phyloP scores from a whole-genome alignment of 2,329 filamentous ascomycete genomes.

The Elsinoe necatrix region DNA sequence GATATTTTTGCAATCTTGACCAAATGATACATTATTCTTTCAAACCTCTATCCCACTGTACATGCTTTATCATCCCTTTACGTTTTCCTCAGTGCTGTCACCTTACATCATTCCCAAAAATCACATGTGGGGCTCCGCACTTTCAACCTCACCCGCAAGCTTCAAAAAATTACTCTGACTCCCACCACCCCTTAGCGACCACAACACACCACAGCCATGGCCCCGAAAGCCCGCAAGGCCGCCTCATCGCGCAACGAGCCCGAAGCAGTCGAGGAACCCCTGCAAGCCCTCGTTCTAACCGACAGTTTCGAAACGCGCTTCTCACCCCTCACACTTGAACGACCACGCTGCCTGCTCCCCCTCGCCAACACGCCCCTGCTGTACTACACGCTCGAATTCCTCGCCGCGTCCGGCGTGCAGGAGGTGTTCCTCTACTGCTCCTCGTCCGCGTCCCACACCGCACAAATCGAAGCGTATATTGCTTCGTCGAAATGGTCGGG shows the following conservation, averaged over 20 bases:
- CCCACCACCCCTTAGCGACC: neutral
- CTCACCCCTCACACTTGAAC: conserved; percentile 78
- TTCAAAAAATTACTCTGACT: conserved; percentile 7
- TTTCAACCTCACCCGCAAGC: neutral
- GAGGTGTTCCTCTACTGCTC: conserved; percentile 90
- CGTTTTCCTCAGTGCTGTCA: neutral
- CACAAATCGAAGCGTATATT: conserved; percentile 81
- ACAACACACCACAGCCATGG: conserved; percentile 32
- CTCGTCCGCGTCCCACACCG: conserved; percentile 54
- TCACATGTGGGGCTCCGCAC: neutral
- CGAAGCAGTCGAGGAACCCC: conserved; percentile 52
- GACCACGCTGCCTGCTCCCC: conserved; percentile 85
- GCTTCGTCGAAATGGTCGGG: conserved; percentile 66
- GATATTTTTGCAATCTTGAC: conserved; percentile 3
- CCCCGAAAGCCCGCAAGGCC: conserved; percentile 39
- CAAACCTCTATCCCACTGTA: neutral
- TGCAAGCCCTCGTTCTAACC: conserved; percentile 67
- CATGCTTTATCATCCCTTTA: neutral
- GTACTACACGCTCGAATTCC: conserved; percentile 94
- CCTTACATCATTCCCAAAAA: neutral
- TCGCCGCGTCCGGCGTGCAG: conserved; percentile 89
- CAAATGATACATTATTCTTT: neutral
- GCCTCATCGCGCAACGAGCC: conserved; percentile 36
- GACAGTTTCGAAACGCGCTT: conserved; percentile 94
- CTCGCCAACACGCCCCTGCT: conserved; percentile 91